Percentiles rank a stretch among this genome's conserved stretches.
Conservation (phyloP, 2,329 filamentous ascomycete species). For the Mycosphaerella arachidis region DNA sequence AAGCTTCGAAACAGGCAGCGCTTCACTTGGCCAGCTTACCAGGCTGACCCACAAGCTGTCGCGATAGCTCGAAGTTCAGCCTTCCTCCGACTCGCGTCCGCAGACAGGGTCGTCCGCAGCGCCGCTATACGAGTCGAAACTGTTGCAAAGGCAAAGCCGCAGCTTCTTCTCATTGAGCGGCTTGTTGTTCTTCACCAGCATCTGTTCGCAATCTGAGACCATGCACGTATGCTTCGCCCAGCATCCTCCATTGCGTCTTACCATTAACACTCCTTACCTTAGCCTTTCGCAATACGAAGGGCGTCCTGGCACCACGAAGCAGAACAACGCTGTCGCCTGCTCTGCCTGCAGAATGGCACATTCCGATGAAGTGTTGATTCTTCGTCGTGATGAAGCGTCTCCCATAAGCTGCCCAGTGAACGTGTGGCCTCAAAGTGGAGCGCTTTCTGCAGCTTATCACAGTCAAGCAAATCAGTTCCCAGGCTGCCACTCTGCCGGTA, state of each 20-base stretch:
- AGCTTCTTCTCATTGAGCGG: neutral
- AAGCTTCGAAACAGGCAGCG: too few species aligned
- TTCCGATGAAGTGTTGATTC: neutral
- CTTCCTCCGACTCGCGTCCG: too few species aligned
- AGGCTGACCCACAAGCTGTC: too few species aligned
- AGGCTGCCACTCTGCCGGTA: neutral
- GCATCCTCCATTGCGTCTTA: neutral
- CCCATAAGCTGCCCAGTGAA: neutral
- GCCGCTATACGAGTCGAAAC: neutral
- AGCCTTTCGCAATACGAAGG: neutral
- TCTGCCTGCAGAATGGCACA: neutral
- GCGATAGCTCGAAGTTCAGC: too few species aligned
- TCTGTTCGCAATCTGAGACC: neutral
- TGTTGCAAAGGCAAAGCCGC: neutral
- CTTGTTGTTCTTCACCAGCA: neutral
- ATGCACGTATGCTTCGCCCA: neutral
- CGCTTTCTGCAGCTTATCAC: neutral
- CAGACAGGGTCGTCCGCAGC: neutral
- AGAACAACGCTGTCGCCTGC: neutral
- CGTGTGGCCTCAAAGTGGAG: neutral
- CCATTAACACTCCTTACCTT: neutral
- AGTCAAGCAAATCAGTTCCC: neutral
- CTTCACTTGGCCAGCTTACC: too few species aligned
- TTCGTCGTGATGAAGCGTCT: neutral
- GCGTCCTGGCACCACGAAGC: neutral